A percentile compares a stretch with the other conserved stretches of the same genome.
phyloP scores from a whole-genome alignment of 306 rosid species.

The Pueraria montana region DNA sequence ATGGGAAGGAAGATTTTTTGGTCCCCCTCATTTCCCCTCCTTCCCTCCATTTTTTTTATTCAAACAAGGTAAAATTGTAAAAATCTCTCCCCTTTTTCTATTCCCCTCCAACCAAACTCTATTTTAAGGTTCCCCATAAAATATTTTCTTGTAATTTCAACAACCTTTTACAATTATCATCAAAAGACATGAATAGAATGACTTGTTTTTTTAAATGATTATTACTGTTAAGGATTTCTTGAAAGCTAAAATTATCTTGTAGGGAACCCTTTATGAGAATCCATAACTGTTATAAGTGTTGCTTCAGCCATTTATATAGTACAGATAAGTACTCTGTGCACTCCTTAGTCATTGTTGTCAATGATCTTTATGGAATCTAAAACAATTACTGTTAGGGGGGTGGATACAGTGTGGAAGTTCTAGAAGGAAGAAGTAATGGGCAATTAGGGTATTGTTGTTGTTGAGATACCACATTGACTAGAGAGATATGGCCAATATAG shows the following conservation, averaged over 20 bases:
- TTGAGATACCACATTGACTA: no score
- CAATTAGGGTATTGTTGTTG: no score
- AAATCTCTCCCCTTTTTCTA: background rate
- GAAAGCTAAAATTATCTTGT: conserved; percentile 14
- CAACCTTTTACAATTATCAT: background rate
- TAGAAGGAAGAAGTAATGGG: no score
- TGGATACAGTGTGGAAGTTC: no score
- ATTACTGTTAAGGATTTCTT: conserved; percentile 8
- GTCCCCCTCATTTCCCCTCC: background rate
- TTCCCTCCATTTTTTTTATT: background rate
- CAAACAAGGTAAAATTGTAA: background rate
- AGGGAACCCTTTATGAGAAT: background rate
- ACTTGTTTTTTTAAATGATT: background rate
- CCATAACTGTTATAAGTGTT: no score
- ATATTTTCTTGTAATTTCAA: conserved; percentile 12
- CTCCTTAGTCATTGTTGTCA: no score
- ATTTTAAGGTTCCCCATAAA: background rate
- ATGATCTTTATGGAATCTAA: no score
- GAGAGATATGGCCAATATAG: no score
- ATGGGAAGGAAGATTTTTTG: background rate
- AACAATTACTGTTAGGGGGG: no score
- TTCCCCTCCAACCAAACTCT: background rate
- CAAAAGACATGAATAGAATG: background rate
- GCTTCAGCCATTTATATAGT: background rate
- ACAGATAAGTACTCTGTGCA: background rate